Percentiles rank a stretch among this genome's conserved stretches.
phyloP scores from a whole-genome alignment of 257 asterid genomes.

The Knoxia roxburghii region DNA sequence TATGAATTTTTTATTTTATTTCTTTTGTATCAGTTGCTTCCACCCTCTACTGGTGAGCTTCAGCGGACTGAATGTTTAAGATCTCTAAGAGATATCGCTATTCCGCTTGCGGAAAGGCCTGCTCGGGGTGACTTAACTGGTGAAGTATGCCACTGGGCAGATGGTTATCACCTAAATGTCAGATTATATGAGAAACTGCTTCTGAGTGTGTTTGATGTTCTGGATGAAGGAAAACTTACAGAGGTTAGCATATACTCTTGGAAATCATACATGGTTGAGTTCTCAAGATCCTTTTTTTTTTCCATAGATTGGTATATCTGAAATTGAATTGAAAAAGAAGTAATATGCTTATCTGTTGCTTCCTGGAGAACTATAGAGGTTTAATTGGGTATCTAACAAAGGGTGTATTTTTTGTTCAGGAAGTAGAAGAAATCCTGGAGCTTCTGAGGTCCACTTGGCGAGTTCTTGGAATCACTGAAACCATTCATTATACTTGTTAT shows the following conservation, averaged over 20 bases:
- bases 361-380: neutral
- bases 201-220: conserved; percentile 87
- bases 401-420: conserved; percentile 48
- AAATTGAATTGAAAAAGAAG: neutral
- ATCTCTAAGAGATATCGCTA: conserved; percentile 73
- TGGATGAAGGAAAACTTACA: conserved; percentile 98
- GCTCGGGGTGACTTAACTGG: conserved; percentile 98
- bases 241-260: conserved; percentile 57
- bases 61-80: conserved; percentile 88
- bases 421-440: conserved; percentile 98
- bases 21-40: conserved; percentile 63
- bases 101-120: conserved; percentile 92
- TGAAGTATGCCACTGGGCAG: conserved; percentile 99
- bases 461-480: conserved; percentile 89
- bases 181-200: conserved; percentile 85
- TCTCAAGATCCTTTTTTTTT: neutral
- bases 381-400: neutral
- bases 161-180: conserved; percentile 93
- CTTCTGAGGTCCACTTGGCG: conserved; percentile 95
- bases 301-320: neutral
- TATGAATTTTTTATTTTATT: conserved; percentile 17
- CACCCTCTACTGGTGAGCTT: conserved; percentile 76
- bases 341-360: conserved; percentile 1
- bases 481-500: conserved; percentile 84
- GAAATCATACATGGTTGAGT: neutral